Base-by-base conservation (phyloP, 441 rosid species). In the Erodium texanum region DNA sequence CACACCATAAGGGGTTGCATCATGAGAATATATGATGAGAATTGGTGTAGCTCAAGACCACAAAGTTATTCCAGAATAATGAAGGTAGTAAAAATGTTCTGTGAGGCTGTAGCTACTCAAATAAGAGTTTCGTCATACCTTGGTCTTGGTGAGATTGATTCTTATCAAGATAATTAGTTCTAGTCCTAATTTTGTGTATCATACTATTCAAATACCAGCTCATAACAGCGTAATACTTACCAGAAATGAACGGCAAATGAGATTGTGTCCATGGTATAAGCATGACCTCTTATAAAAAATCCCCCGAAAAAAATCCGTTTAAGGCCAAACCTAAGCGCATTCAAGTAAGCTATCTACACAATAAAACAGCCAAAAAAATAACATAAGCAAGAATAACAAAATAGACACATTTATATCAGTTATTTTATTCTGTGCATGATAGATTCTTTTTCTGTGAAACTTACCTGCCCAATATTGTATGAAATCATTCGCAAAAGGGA, bases 401-500 rank as follows among this genome's bases (percentile, higher is more conserved):
- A 59, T 12, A 59, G 32, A 22, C 64, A 59, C 15, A 22, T 58
- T 58, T 12, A 58, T 22, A 58, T 23, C 2, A n/a, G 54, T 59
- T 59, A 59, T 59, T 54, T 59, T 59, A 59, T 59, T 54, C 10
- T 52, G 11, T 18, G 12, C 23, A 19, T 19, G 3, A 7, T 19
- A 9, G 61, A 54, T 23, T 50, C 24, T 48, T 20, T 23, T 45
- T 65, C 59, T 18, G 4, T 7, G 68, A 59, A 29, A 24, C 75
- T 76, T 74, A 87, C 99, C 96, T 95, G 98, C 32, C 99, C 99
- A 68, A 95, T 92, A 75, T 95, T 95, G 77, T 95, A 92, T 14
- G 98, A 95, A 65, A 95, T 92, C 98, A 95, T 95, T 76, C 97
- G 89, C 92, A 95, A 65, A 63, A 95, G 98, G 73, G 98, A 95